Evolutionary conservation across 2,329 filamentous ascomycete genomes (phyloP).

Genomic region (Davidsoniella neocaledoniae): DNA sequence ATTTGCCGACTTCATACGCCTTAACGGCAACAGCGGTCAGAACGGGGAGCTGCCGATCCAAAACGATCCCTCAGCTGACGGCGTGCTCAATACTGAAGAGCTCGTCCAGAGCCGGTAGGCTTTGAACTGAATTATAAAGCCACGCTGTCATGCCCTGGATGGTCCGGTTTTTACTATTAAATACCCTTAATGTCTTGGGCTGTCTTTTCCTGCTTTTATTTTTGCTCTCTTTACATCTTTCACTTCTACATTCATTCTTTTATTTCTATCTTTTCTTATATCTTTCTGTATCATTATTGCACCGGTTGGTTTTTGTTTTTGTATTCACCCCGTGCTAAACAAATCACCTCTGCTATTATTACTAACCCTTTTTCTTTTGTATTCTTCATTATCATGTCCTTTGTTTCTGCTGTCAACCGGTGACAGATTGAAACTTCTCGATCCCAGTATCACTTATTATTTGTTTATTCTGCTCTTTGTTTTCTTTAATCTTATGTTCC

Average conservation of each 20-base stretch:
- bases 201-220: constrained; percentile 1
- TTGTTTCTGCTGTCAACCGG: not conserved
- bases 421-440: too few species aligned
- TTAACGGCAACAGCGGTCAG: too few species aligned
- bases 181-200: too few species aligned
- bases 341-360: not conserved
- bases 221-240: not conserved
- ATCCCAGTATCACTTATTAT: not conserved
- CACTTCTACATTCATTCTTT: not conserved
- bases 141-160: too few species aligned
- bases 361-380: not conserved
- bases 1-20: too few species aligned
- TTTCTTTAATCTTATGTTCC: not conserved
- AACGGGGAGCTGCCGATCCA: too few species aligned
- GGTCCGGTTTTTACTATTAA: too few species aligned
- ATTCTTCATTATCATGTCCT: not conserved
- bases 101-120: too few species aligned
- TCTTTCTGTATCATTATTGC: not conserved
- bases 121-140: too few species aligned
- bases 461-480: not conserved
- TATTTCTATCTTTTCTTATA: constrained; percentile 1
- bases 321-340: not conserved
- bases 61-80: too few species aligned
- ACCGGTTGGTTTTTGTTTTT: not conserved
- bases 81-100: too few species aligned